Conservation (phyloP, 352 stramenopile species). For the Phytophthora rubi region DNA sequence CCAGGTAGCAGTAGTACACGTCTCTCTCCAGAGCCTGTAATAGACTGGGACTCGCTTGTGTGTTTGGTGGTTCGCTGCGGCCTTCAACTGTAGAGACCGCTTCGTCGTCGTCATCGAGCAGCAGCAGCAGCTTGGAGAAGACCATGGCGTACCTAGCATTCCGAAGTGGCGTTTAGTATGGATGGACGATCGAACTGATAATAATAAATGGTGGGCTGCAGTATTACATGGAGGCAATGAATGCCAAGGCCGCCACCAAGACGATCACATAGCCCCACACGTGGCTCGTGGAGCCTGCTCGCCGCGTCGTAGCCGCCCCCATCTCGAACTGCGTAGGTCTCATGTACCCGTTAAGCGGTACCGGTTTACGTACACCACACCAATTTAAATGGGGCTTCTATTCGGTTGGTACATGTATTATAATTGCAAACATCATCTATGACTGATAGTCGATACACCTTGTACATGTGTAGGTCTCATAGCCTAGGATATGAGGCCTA, state of each 20-base stretch:
- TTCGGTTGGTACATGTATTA: too few species aligned
- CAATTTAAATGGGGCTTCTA: neutral
- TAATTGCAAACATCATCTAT: too few species aligned
- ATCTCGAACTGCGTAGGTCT: conserved; percentile 5
- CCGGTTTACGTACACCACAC: neutral
- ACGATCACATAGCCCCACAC: conserved; percentile 87
- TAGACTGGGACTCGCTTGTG: conserved; percentile 19
- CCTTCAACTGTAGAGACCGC: neutral
- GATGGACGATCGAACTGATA: neutral
- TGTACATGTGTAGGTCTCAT: too few species aligned
- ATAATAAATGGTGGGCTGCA: neutral
- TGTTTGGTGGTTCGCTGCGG: neutral
- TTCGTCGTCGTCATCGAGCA: conserved; percentile 22
- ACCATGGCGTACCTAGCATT: conserved; percentile 72
- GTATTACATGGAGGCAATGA: conserved; percentile 71
- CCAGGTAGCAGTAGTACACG: conserved; percentile 82
- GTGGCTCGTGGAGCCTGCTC: conserved; percentile 72
- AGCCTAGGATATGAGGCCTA: too few species aligned
- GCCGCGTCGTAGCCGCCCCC: conserved; percentile 37
- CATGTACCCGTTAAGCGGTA: neutral
- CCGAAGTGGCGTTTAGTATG: neutral
- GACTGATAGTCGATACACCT: too few species aligned
- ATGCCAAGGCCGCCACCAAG: conserved; percentile 48
- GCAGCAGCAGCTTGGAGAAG: conserved; percentile 65
- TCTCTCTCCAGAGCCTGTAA: conserved; percentile 62